Evolutionary conservation across 768 basidiomycete genomes (phyloP), one percentile per base, ranked within the genome.

Genomic region (Xerocomellus dryophilus): DNA sequence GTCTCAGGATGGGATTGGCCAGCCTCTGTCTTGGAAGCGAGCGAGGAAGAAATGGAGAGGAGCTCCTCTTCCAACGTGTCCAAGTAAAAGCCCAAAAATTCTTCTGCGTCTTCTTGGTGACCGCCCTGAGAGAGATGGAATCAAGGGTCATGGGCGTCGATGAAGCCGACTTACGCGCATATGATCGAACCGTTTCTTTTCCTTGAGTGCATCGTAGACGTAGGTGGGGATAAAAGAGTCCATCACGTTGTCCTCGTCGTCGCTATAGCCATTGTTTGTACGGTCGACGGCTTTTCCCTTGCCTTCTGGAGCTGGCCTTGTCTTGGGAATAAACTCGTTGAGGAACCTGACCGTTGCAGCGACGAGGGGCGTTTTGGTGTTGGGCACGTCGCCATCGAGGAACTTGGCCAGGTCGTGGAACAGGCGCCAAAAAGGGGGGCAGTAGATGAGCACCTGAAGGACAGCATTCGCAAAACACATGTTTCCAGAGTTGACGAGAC

Each of bases 401-500:
- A 82, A 68, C 62, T 76, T 78, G 27, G 81, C 87, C 3, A 98
- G 74, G 57, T 89, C 85, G 20, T 72, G 74, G 65, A 99, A 88
- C 34, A 98, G 70, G 43, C 77, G 77, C 64, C 85, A 84, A 70
- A 98, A 98, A 1, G 89, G 91, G n/a, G 81, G 79, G 61, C 88
- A 93, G 70, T 93, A 96, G 1, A 95, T 81, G 27, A 99, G 78
- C 2, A 89, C 83, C 73, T 98, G 96, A 29, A 99, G 75, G 21
- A 98, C 90, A 0, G 93, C 85, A 64, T 98, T 99, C 27, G 94
- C 94, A 66, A 98, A 99, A 69, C 96, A 99, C 85, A 98, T 86
- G 71, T 99, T 99, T 1, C 96, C 95, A 3, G 83, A 88, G 71
- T 99, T 99, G 61, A 98, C 78, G 45, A 99, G 73, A 5, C 96